phyloP scores from a whole-genome alignment of 768 basidiomycete genomes.

The Auriculariales sp. region DNA sequence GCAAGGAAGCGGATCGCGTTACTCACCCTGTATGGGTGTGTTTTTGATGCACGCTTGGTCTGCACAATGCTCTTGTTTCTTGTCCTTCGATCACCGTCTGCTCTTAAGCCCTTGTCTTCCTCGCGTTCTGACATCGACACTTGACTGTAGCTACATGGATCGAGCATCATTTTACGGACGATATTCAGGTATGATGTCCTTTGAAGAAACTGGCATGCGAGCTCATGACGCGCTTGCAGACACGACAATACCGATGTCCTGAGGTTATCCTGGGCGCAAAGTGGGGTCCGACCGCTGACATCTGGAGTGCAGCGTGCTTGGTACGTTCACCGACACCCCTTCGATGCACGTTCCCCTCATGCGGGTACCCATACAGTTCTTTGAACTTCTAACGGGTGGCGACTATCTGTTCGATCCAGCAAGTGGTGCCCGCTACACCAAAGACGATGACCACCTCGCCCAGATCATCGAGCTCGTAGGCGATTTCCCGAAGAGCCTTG shows the following conservation, averaged over 20 bases:
- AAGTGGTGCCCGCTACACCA: constrained; percentile 85
- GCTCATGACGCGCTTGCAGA: constrained; percentile 28
- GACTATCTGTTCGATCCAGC: constrained; percentile 98
- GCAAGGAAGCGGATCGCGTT: no score
- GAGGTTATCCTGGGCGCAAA: constrained; percentile 94
- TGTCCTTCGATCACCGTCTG: no score
- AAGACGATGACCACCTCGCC: constrained; percentile 94
- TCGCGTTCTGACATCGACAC: not conserved
- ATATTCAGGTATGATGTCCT: constrained; percentile 38
- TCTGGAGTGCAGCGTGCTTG: constrained; percentile 5
- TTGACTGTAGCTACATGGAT: constrained; percentile 58
- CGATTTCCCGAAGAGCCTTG: constrained; percentile 70
- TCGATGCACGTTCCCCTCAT: no score
- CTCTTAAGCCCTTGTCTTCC: not conserved
- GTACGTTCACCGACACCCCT: not conserved
- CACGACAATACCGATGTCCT: constrained; percentile 91
- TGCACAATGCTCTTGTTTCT: constrained; percentile 3
- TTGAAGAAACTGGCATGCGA: no score
- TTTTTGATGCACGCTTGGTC: constrained; percentile 2
- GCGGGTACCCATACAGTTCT: constrained; percentile 37
- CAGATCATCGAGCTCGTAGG: constrained; percentile 96
- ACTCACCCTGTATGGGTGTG: no score
- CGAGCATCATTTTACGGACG: constrained; percentile 96
- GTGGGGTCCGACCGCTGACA: constrained; percentile 6
- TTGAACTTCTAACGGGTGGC: constrained; percentile 90